Evolutionary conservation across 1,139 yeast genomes (phyloP).

Genomic region (Arxiozyma telluris): DNA sequence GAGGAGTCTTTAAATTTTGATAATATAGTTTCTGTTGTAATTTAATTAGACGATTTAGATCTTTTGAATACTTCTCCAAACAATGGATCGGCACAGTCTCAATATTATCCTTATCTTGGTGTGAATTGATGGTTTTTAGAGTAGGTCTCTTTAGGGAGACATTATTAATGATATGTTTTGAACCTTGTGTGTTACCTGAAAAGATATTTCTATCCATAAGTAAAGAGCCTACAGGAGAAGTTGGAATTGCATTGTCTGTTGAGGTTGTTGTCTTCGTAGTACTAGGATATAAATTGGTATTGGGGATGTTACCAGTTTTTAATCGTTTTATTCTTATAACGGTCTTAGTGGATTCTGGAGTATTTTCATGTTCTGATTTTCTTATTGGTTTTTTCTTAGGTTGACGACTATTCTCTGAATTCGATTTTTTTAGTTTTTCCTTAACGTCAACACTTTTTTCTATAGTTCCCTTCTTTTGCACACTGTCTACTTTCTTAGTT

Average conservation of each 20-base stretch:
- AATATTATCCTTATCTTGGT: neutral
- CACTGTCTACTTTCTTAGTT: neutral
- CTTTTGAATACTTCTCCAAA: slow-evolving; percentile 1
- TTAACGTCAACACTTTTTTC: neutral
- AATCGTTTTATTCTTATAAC: no score
- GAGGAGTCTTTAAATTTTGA: slow-evolving; percentile 13
- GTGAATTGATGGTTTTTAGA: slow-evolving; percentile 3
- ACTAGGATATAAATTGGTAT: neutral
- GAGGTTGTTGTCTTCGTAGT: neutral
- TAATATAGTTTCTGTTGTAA: slow-evolving; percentile 14
- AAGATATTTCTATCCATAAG: neutral
- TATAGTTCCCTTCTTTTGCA: neutral
- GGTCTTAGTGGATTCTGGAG: neutral
- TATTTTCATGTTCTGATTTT: no score
- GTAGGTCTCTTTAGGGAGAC: slow-evolving; percentile 7
- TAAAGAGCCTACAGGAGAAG: neutral
- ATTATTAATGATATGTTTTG: slow-evolving; percentile 1
- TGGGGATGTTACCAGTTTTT: neutral
- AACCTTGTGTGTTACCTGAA: neutral
- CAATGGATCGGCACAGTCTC: slow-evolving; percentile 4
- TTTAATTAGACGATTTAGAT: slow-evolving; percentile 10
- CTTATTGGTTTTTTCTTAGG: neutral
- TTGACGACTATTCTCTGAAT: neutral
- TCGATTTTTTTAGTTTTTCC: neutral
- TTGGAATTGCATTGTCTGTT: neutral